Conservation (phyloP, 352 stramenopile species). For the Globisporangium canariense region DNA sequence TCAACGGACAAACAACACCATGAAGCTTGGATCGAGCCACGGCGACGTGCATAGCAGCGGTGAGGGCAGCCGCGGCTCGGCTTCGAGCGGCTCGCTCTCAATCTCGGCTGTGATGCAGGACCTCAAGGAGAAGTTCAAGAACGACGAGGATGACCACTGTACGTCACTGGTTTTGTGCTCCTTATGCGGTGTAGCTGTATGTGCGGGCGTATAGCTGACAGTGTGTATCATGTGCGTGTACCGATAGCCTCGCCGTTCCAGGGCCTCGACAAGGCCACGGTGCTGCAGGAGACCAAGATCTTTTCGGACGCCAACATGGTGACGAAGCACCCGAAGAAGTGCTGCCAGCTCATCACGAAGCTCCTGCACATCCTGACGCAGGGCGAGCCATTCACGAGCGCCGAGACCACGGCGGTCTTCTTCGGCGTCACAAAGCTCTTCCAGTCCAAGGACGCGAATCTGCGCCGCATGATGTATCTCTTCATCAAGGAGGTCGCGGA, state of each 20-base stretch:
- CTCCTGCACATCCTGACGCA: conserved; percentile 98
- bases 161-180: conserved; percentile 24
- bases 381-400: conserved; percentile 94
- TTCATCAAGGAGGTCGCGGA: conserved; percentile 99
- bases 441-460: conserved; percentile 96
- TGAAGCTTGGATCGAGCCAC: conserved; percentile 62
- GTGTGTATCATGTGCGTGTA: conserved; percentile 6
- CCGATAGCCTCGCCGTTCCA: conserved; percentile 89
- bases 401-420: conserved; percentile 97
- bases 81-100: conserved; percentile 34
- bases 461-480: conserved; percentile 99
- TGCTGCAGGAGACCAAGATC: conserved; percentile 97
- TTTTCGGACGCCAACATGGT: conserved; percentile 98
- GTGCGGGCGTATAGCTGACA: not conserved
- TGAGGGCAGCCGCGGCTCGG: conserved; percentile 30
- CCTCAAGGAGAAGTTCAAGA: conserved; percentile 99
- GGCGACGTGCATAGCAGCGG: conserved; percentile 42
- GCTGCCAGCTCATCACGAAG: conserved; percentile 99
- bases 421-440: conserved; percentile 99
- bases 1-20: conserved; percentile 8
- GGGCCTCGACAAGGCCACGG: conserved; percentile 93
- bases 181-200: conserved; percentile 5
- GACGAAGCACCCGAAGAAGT: conserved; percentile 96
- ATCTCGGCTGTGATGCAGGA: conserved; percentile 92
- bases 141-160: conserved; percentile 94